phyloP scores from a whole-genome alignment of 2,329 filamentous ascomycete species.

The Fusarium tjaetaba region DNA sequence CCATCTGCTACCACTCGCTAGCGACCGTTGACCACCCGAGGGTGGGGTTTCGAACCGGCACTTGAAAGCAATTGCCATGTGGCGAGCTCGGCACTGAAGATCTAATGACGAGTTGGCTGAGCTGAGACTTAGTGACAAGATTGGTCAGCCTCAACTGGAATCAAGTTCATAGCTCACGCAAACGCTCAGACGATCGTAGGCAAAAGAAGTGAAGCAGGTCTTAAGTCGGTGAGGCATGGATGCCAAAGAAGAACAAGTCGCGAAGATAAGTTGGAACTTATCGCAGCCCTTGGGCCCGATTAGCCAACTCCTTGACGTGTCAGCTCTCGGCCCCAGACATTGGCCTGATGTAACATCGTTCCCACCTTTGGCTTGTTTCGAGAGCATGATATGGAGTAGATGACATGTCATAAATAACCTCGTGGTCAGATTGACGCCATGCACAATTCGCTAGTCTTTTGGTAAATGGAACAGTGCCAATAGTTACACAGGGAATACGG shows the following conservation, averaged over 20 bases:
- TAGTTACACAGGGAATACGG: slow-evolving; percentile 24
- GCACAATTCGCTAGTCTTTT: background rate
- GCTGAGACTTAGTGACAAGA: background rate
- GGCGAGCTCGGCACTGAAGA: slow-evolving; percentile 17
- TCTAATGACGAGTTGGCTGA: slow-evolving; percentile 6
- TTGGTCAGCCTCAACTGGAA: background rate
- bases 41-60: slow-evolving; percentile 17
- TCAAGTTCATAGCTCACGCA: background rate
- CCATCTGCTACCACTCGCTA: slow-evolving; percentile 1
- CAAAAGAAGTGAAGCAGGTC: background rate
- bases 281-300: background rate
- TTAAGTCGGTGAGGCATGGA: background rate
- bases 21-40: slow-evolving; percentile 10
- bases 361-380: background rate
- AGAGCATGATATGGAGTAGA: background rate
- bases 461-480: background rate
- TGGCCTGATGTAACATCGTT: slow-evolving; percentile 2
- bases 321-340: background rate
- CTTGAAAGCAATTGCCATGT: slow-evolving; percentile 21
- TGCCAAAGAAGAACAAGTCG: background rate
- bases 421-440: background rate
- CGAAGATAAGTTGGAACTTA: background rate
- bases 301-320: background rate
- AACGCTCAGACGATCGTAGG: background rate
- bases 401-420: slow-evolving; percentile 8